Evolutionary conservation across 345 rosid species (phyloP).

Genomic region (Acer negundo): DNA sequence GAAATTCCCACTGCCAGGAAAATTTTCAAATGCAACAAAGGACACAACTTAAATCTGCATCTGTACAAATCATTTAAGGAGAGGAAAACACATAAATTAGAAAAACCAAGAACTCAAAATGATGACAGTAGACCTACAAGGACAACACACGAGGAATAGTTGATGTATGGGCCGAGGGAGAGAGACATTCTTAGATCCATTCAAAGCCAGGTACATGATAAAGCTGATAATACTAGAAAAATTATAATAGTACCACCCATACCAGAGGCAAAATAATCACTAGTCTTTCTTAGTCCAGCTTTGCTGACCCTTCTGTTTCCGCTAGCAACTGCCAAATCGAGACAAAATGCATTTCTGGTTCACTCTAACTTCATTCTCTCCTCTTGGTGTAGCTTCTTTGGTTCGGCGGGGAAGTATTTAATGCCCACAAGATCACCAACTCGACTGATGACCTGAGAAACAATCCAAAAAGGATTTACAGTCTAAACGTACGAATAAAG

Average conservation of each 20-base stretch:
- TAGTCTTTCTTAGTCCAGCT: conserved; percentile 10
- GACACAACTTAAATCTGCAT: conserved; percentile 13
- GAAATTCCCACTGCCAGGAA: background rate
- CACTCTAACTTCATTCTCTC: conserved; percentile 39
- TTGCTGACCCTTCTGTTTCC: background rate
- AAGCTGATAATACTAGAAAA: background rate
- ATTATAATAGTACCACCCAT: conserved; percentile 3
- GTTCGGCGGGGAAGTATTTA: conserved; percentile 83
- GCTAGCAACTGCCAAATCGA: background rate
- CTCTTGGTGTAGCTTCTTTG: conserved; percentile 49
- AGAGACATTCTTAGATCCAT: conserved; percentile 5
- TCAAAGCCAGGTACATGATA: background rate
- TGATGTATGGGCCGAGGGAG: background rate
- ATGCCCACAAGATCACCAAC: conserved; percentile 83
- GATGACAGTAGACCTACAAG: background rate
- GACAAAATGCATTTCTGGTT: background rate
- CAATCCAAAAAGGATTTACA: background rate
- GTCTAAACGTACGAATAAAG: background rate
- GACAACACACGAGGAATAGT: background rate
- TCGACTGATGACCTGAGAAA: conserved; percentile 64
- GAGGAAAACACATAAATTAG: background rate
- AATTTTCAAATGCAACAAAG: background rate
- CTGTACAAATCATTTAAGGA: conserved; percentile 14
- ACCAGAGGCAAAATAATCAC: background rate
- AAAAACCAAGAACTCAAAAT: background rate